Percentiles rank a stretch among this genome's conserved stretches.
phyloP scores from a whole-genome alignment of 176 grass and related monocot species.

The Rhynchospora pubera region DNA sequence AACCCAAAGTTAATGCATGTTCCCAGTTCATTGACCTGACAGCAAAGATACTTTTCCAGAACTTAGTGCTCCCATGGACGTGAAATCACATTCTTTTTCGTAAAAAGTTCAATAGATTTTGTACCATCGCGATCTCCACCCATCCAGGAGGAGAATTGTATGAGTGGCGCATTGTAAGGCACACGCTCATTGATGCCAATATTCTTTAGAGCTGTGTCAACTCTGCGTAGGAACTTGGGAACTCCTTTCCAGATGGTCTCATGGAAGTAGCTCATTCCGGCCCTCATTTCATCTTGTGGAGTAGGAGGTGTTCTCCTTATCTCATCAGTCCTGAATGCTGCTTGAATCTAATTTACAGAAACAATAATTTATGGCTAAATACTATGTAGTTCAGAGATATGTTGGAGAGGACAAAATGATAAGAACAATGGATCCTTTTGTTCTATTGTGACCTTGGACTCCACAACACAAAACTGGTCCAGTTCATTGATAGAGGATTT shows the following conservation, averaged over 20 bases:
- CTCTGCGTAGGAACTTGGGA: conserved; percentile 77
- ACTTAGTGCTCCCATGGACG: not conserved
- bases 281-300: conserved; percentile 91
- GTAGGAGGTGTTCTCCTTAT: conserved; percentile 78
- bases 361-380: not conserved
- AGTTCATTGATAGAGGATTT: not conserved
- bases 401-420: not conserved
- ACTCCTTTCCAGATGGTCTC: conserved; percentile 99
- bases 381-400: not conserved
- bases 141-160: conserved; percentile 99
- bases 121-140: conserved; percentile 95
- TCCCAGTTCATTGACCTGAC: not conserved
- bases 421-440: not conserved
- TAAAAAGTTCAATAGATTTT: conserved; percentile 1
- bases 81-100: not conserved
- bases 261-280: conserved; percentile 97
- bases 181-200: conserved; percentile 86
- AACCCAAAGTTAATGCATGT: not conserved
- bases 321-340: conserved; percentile 94
- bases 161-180: conserved; percentile 88
- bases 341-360: conserved; percentile 69
- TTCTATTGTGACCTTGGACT: not conserved
- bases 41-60: not conserved
- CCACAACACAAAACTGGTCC: not conserved
- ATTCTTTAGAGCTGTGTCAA: conserved; percentile 93